Percentiles rank a stretch among this genome's conserved stretches.
Conservation (phyloP, 352 stramenopile genomes). For the Phytophthora sp. region DNA sequence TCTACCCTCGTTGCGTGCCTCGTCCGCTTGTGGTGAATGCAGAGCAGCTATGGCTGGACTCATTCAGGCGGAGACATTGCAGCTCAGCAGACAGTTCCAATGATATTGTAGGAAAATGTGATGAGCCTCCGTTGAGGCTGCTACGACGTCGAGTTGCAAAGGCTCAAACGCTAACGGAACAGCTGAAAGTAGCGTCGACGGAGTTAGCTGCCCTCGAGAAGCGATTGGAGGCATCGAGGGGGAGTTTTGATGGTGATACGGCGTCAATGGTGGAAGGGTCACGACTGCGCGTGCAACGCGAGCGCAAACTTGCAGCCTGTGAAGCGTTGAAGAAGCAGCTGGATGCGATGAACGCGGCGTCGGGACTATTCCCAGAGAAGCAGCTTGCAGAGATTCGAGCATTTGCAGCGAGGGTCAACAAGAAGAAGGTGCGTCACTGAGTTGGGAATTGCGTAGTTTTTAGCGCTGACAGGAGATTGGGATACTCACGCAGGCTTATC, state of each 20-base stretch:
- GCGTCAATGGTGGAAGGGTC: constrained; percentile 5
- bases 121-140: constrained; percentile 31
- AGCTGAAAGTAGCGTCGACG: constrained; percentile 26
- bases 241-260: not conserved
- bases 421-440: constrained; percentile 40
- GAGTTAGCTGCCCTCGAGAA: constrained; percentile 35
- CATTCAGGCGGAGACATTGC: constrained; percentile 34
- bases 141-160: constrained; percentile 29
- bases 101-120: not conserved
- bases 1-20: constrained; percentile 24
- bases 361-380: constrained; percentile 24
- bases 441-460: not conserved
- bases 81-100: not conserved
- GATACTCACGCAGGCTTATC: constrained; percentile 36
- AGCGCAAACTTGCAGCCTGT: constrained; percentile 32
- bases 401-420: constrained; percentile 34
- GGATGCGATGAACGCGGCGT: constrained; percentile 27
- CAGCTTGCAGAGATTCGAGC: constrained; percentile 24
- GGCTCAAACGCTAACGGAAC: constrained; percentile 25
- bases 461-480: too few relatives aligned
- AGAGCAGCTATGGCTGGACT: constrained; percentile 39
- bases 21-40: constrained; percentile 21
- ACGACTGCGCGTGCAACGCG: constrained; percentile 22
- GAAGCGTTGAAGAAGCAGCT: constrained; percentile 38
- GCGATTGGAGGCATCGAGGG: constrained; percentile 10